These are phyloP conservation scores for Protomyces pachydermus DNA, from an alignment of 1,139 yeast genomes.

Conservation along the genomic window DNA sequence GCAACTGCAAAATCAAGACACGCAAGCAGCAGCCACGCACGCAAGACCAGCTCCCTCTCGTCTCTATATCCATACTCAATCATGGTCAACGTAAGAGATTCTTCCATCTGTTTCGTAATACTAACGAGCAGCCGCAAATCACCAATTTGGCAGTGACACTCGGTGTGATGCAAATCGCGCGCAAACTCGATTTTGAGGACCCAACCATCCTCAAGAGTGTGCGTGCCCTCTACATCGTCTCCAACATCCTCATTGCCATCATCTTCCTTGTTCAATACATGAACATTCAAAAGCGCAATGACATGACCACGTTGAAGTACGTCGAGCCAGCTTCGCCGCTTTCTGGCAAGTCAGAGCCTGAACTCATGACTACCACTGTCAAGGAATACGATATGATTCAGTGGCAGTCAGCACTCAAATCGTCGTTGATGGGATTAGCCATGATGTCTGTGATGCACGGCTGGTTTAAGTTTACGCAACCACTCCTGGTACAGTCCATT, in stretches of 20 bases:
- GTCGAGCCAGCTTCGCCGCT: constrained; percentile 80
- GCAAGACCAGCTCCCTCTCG: no score
- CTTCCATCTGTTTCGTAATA: no score
- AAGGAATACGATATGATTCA: constrained; percentile 68
- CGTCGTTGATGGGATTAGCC: constrained; percentile 82
- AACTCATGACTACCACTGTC: constrained; percentile 77
- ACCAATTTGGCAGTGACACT: constrained; percentile 80
- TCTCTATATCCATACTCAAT: not conserved
- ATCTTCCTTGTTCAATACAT: constrained; percentile 45
- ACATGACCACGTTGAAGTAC: constrained; percentile 85
- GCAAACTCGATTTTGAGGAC: constrained; percentile 83
- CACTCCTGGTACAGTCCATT: constrained; percentile 89
- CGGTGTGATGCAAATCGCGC: constrained; percentile 94
- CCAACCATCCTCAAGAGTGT: constrained; percentile 70
- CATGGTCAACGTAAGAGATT: not conserved
- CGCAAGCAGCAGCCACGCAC: not conserved
- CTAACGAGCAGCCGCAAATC: constrained; percentile 2
- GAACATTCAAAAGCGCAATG: constrained; percentile 32
- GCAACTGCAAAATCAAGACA: not conserved
- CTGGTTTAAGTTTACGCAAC: constrained; percentile 97
- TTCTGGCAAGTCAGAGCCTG: constrained; percentile 66
- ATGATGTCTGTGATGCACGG: constrained; percentile 99
- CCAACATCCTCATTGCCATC: constrained; percentile 61
- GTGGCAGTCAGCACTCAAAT: constrained; percentile 33
- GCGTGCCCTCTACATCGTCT: constrained; percentile 63